Percentiles rank a stretch among this genome's conserved stretches.
Conservation (phyloP, 169 alveolate genomes). For the Cyclospora cayetanensis region DNA sequence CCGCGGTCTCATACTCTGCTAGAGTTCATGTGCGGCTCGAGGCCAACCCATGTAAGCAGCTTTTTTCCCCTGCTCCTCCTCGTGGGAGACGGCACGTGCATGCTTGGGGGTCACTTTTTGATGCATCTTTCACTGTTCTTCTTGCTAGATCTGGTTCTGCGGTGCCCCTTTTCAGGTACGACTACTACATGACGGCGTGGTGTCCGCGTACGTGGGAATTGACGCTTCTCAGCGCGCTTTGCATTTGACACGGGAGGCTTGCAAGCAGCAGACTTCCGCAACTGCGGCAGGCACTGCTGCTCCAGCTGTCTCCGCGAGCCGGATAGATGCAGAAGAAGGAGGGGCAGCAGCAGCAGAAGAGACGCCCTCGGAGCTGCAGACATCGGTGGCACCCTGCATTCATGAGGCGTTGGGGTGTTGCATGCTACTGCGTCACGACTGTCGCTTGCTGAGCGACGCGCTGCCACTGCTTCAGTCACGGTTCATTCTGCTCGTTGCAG, state of each 20-base stretch:
- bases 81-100: no score
- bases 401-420: slow-evolving; percentile 18
- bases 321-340: background rate
- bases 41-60: slow-evolving; percentile 31
- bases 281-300: background rate
- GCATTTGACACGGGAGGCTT: slow-evolving; percentile 27
- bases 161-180: slow-evolving; percentile 17
- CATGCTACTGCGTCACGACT: slow-evolving; percentile 26
- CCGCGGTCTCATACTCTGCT: slow-evolving; percentile 18
- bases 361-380: no score
- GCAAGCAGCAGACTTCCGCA: slow-evolving; percentile 4
- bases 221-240: slow-evolving; percentile 43
- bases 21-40: slow-evolving; percentile 48
- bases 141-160: no score
- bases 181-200: slow-evolving; percentile 15
- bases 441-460: slow-evolving; percentile 32
- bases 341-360: slow-evolving; percentile 8
- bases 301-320: background rate
- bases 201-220: slow-evolving; percentile 23
- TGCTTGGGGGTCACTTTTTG: no score
- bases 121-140: no score
- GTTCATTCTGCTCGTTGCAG: slow-evolving; percentile 30
- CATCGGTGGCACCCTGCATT: background rate
- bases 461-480: slow-evolving; percentile 37
- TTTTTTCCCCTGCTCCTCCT: background rate